Conservation (phyloP, 768 basidiomycete species). For the Crassisporium funariophilum region DNA sequence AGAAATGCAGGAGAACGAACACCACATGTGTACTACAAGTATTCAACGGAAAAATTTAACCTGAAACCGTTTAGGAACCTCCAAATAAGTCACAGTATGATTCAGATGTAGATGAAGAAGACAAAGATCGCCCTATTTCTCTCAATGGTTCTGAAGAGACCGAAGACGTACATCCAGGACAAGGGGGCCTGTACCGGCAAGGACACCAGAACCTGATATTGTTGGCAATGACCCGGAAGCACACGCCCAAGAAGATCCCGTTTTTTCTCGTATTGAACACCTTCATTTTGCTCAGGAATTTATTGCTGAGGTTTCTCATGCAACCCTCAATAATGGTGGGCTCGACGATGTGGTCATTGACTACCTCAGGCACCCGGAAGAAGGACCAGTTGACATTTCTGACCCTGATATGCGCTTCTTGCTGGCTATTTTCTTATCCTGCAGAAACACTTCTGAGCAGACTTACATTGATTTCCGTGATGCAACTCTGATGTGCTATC, state of each 20-base stretch:
- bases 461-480: not conserved
- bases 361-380: not conserved
- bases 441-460: not conserved
- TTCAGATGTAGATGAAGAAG: not conserved
- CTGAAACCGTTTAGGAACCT: no score
- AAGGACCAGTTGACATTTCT: not conserved
- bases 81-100: no score
- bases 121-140: no score
- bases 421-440: not conserved
- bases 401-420: not conserved
- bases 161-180: no score
- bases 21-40: no score
- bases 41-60: no score
- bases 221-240: not conserved
- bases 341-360: not conserved
- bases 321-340: no score
- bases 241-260: not conserved
- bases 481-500: constrained; percentile 4
- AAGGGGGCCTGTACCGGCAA: no score
- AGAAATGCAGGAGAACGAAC: no score
- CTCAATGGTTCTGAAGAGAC: no score
- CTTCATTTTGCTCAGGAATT: not conserved
- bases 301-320: not conserved
- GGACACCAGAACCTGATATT: no score
- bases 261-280: not conserved